Evolutionary conservation across 148 eudicot species (phyloP), one percentile per base, ranked within the genome.

Genomic region (Cornus suecica): DNA sequence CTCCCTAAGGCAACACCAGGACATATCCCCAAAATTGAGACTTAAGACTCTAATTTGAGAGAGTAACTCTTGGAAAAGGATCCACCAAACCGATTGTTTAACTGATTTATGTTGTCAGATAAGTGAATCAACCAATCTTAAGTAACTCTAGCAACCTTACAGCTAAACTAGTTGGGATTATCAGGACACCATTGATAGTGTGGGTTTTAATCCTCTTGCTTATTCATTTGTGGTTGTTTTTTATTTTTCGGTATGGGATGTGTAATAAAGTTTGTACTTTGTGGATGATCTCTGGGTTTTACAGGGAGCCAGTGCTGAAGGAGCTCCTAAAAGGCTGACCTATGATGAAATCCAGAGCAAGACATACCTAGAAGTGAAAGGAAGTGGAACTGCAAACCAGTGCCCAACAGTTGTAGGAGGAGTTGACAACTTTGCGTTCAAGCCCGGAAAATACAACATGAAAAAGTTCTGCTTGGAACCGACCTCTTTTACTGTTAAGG

Each of bases 341-440:
- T 96, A 60, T 37, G 98, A 96, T 66, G 99, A 96, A 76, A 87
- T 93, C 77, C 99, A 93, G 61, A 93, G 98, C 90, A 96, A 93
- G 85, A 93, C 99, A 15, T 96, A 96, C 90, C 45, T 93, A 25
- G 98, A 96, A 80, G 97, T 96, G 8, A 96, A 96, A 73, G 99
- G 99, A 75, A 90, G 97, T 0, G 99, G 99, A 37, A 96, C 99
- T 0, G 99, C 99, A 8, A 96, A 96, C 90, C 99, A 96, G 66
- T 96, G 99, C 90, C 99, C 99, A 74, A 93, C 88, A 74, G 76
- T 96, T 0, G 91, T 77, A 0, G 91, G 90, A 6, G 97, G 99
- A 27, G 81, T 79, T 0, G 93, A 87, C 25, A 80, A 83, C 64
- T 96, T 96, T 27, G 84, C 92, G 32, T 87, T 96, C 92, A 91